Evolutionary conservation across 1,284 basidiomycete species (phyloP).

Genomic region (Cryptococcus hybrid): DNA sequence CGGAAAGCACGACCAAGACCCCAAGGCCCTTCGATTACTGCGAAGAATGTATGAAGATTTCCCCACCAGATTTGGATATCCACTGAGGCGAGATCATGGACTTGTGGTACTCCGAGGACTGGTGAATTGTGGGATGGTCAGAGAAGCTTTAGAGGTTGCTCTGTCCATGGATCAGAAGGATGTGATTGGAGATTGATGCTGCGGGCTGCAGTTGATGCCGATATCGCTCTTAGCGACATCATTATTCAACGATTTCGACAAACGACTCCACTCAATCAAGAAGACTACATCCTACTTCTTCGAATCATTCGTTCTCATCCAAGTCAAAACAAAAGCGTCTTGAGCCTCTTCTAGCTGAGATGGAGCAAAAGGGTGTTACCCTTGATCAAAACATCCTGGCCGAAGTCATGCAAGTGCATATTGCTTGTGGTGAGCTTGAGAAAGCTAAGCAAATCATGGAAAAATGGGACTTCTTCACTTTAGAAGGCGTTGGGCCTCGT

Average conservation of each 20-base stretch:
- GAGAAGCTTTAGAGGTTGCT: conserved; percentile 11
- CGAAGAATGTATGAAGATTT: conserved; percentile 16
- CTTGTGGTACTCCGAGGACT: conserved; percentile 3
- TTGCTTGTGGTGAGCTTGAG: conserved; percentile 11
- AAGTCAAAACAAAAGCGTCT: neutral
- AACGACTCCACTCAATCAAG: neutral
- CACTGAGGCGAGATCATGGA: neutral
- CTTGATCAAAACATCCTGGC: conserved; percentile 13
- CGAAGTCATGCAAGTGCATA: conserved; percentile 16
- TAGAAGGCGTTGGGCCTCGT: neutral
- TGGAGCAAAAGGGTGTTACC: conserved; percentile 3
- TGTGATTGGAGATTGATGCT: conserved; percentile 13
- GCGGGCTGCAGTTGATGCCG: conserved; percentile 2
- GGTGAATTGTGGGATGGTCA: conserved; percentile 1
- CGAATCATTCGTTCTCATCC: neutral
- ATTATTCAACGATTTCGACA: neutral
- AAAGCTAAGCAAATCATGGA: conserved; percentile 9
- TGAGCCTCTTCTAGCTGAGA: neutral
- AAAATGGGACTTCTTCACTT: neutral
- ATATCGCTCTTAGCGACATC: conserved; percentile 3
- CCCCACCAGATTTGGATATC: conserved; percentile 6
- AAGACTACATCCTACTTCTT: conserved; percentile 9
- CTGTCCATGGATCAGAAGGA: neutral
- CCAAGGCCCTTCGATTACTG: conserved; percentile 9
- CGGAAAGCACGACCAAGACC: neutral